Evolutionary conservation across 31 red algal species (phyloP).

Genomic region (Asparagopsis taxiformis): DNA sequence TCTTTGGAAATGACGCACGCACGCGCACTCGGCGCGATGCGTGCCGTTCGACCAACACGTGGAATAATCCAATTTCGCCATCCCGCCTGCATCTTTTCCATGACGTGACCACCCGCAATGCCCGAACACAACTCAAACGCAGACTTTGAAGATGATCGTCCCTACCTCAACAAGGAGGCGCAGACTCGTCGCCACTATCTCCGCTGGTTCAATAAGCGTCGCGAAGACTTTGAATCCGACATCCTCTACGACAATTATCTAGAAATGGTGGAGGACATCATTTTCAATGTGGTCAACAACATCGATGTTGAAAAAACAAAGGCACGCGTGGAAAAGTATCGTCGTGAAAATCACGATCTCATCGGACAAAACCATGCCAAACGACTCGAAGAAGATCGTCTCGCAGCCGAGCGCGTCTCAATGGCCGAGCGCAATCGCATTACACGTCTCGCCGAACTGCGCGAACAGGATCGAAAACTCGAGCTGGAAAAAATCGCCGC

Average conservation of each 20-base stretch:
- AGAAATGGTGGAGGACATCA: constrained; percentile 85
- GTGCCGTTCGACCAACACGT: no score
- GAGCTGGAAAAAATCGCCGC: constrained; percentile 12
- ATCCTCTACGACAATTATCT: constrained; percentile 75
- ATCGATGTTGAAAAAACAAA: constrained; percentile 62
- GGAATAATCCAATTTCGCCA: neutral
- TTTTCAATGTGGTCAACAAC: constrained; percentile 79
- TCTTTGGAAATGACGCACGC: no score
- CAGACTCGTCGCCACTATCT: constrained; percentile 61
- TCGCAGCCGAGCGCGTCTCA: constrained; percentile 53
- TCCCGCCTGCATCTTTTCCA: neutral
- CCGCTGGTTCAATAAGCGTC: constrained; percentile 72
- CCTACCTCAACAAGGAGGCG: constrained; percentile 40
- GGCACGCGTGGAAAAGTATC: constrained; percentile 54
- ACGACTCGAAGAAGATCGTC: constrained; percentile 39
- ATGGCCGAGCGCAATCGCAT: constrained; percentile 51
- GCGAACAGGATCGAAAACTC: constrained; percentile 41
- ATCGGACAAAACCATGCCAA: constrained; percentile 62
- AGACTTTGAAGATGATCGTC: constrained; percentile 67
- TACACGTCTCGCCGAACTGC: constrained; percentile 36
- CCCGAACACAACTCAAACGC: constrained; percentile 17
- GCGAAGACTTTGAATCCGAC: constrained; percentile 74
- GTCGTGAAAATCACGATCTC: constrained; percentile 49
- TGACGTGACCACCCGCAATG: neutral
- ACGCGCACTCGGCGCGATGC: no score